Percentiles rank a stretch among this genome's conserved stretches.
Conservation (phyloP, 2,329 filamentous ascomycete genomes). For the Fusarium clavum region DNA sequence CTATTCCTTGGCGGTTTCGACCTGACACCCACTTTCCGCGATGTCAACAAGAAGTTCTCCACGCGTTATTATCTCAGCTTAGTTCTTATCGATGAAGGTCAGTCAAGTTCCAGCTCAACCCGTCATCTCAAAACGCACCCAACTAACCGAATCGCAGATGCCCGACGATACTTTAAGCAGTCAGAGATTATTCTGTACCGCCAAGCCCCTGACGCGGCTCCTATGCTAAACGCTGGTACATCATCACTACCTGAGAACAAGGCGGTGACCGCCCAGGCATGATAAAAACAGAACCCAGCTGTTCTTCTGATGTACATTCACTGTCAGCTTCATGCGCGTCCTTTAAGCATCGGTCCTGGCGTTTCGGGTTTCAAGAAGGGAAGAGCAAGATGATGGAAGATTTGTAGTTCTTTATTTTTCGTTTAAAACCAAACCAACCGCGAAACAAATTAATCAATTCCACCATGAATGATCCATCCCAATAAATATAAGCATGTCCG, state of each 20-base stretch:
- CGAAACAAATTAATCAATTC: conserved; percentile 43
- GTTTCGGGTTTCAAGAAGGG: conserved; percentile 50
- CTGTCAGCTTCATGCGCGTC: conserved; percentile 44
- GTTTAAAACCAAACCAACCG: conserved; percentile 36
- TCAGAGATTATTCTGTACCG: conserved; percentile 97
- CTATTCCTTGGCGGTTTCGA: conserved; percentile 98
- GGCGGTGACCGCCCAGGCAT: conserved; percentile 53
- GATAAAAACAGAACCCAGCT: conserved; percentile 23
- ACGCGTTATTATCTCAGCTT: conserved; percentile 97
- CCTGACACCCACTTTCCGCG: conserved; percentile 95
- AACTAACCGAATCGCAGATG: conserved; percentile 69
- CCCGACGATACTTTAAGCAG: conserved; percentile 98
- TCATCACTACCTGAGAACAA: conserved; percentile 59
- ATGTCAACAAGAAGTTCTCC: conserved; percentile 99
- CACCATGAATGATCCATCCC: conserved; percentile 44
- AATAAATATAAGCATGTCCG: conserved; percentile 40
- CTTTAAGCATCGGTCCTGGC: conserved; percentile 57
- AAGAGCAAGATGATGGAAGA: conserved; percentile 42
- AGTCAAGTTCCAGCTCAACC: conserved; percentile 40
- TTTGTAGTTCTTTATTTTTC: conserved; percentile 37
- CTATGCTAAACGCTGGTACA: conserved; percentile 51
- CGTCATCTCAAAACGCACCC: neutral
- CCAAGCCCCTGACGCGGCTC: conserved; percentile 72
- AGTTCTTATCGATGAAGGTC: conserved; percentile 94
- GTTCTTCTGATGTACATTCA: conserved; percentile 38